Percentiles rank a stretch among this genome's conserved stretches.
phyloP scores from a whole-genome alignment of 306 rosid species.

The Dryas alaskensis region DNA sequence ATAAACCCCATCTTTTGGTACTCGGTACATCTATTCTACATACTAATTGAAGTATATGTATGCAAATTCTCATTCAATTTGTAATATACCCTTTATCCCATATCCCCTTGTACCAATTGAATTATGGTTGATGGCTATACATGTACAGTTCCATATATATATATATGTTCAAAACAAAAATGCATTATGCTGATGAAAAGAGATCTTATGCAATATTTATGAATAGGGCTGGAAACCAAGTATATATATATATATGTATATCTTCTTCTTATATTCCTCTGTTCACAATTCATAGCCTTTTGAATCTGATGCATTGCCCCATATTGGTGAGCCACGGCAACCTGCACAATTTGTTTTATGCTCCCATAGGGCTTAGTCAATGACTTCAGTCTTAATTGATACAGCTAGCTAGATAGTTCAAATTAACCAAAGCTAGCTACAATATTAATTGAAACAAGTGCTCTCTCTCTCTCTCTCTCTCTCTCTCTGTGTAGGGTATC shows the following conservation, averaged over 20 bases:
- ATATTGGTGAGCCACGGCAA: conserved; percentile 5
- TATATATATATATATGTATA: no score
- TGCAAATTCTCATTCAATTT: no score
- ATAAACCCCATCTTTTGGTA: no score
- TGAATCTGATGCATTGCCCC: not conserved
- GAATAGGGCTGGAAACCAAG: not conserved
- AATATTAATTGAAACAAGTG: not conserved
- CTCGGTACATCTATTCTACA: no score
- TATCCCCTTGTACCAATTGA: no score
- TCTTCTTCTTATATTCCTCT: conserved; percentile 6
- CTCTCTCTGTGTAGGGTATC: conserved; percentile 34
- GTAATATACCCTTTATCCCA: no score
- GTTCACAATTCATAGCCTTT: not conserved
- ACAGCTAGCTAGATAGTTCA: conserved; percentile 1
- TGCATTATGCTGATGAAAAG: not conserved
- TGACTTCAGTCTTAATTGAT: conserved; percentile 13
- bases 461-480: not conserved
- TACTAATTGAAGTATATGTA: no score
- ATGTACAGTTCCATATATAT: no score
- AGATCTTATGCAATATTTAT: not conserved
- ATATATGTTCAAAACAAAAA: no score
- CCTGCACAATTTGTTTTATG: conserved; percentile 3
- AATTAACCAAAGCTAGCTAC: conserved; percentile 15
- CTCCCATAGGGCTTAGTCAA: conserved; percentile 7
- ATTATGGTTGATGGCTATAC: no score